phyloP scores from a whole-genome alignment of 371 early-diverging fungal genomes.

The Mortierella polycephala region DNA sequence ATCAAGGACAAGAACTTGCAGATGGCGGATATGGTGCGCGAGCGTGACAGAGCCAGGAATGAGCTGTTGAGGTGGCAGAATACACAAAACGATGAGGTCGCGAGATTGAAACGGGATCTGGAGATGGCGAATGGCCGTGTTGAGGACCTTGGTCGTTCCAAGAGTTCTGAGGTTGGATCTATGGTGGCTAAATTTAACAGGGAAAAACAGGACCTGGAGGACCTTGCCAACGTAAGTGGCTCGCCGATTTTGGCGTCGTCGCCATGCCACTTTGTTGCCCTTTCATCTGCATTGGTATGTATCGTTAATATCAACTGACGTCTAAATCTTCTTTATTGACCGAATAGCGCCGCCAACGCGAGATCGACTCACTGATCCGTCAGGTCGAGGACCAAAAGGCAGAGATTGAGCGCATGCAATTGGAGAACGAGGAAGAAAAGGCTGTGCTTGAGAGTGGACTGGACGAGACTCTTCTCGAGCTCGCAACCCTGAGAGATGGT shows the following conservation, averaged over 20 bases:
- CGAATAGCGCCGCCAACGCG: constrained; percentile 57
- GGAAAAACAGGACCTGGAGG: constrained; percentile 85
- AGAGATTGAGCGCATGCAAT: constrained; percentile 73
- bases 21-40: constrained; percentile 84
- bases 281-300: background rate
- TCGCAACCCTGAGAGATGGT: constrained; percentile 61
- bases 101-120: constrained; percentile 81
- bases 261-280: background rate
- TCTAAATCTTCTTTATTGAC: background rate
- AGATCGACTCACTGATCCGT: constrained; percentile 72
- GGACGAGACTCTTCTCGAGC: constrained; percentile 92
- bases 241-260: constrained; percentile 33
- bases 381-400: constrained; percentile 76
- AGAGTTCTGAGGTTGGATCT: constrained; percentile 86
- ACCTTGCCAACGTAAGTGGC: constrained; percentile 57
- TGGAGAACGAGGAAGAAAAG: constrained; percentile 88
- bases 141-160: constrained; percentile 79
- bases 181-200: constrained; percentile 80
- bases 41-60: constrained; percentile 82
- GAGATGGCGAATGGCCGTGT: constrained; percentile 78
- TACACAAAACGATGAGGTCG: constrained; percentile 83
- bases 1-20: constrained; percentile 85
- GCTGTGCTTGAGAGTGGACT: constrained; percentile 92
- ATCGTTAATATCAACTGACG: too few species aligned
- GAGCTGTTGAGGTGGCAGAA: constrained; percentile 75